Evolutionary conservation across 2,329 filamentous ascomycete genomes (phyloP).

Genomic region (Xylariaceae sp.): DNA sequence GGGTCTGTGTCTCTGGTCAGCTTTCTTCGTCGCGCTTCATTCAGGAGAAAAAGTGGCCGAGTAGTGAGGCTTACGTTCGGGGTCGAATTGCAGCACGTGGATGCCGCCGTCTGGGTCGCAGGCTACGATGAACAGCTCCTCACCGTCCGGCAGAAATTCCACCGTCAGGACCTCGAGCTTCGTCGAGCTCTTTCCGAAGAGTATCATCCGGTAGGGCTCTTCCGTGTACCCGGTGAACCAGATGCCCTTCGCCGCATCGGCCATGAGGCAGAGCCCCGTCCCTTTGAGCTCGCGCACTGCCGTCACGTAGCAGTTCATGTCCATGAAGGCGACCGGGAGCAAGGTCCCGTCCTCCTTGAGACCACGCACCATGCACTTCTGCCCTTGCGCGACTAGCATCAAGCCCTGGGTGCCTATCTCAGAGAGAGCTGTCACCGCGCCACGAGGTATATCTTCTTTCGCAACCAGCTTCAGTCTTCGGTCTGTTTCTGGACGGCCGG

Average conservation of each 20-base stretch:
- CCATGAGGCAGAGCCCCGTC: conserved; percentile 79
- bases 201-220: conserved; percentile 90
- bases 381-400: conserved; percentile 83
- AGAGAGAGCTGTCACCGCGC: conserved; percentile 80
- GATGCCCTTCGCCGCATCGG: conserved; percentile 84
- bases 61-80: conserved; percentile 61
- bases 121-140: conserved; percentile 73
- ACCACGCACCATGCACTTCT: conserved; percentile 95
- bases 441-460: conserved; percentile 84
- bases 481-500: conserved; percentile 76
- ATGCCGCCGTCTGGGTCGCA: conserved; percentile 80
- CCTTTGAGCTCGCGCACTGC: conserved; percentile 75
- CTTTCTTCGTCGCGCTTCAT: too few relatives aligned
- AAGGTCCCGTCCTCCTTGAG: conserved; percentile 92
- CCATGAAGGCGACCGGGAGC: conserved; percentile 91
- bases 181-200: conserved; percentile 81
- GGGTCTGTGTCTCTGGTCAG: conserved; percentile 57
- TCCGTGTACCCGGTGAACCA: conserved; percentile 97
- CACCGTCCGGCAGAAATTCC: conserved; percentile 82
- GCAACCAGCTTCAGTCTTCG: conserved; percentile 78
- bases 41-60: not conserved
- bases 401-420: conserved; percentile 82
- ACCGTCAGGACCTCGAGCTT: conserved; percentile 71
- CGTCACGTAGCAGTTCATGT: conserved; percentile 90
- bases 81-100: conserved; percentile 88